Conservation (phyloP, 371 early-diverging fungal species). For the Rhizopus stolonifer region DNA sequence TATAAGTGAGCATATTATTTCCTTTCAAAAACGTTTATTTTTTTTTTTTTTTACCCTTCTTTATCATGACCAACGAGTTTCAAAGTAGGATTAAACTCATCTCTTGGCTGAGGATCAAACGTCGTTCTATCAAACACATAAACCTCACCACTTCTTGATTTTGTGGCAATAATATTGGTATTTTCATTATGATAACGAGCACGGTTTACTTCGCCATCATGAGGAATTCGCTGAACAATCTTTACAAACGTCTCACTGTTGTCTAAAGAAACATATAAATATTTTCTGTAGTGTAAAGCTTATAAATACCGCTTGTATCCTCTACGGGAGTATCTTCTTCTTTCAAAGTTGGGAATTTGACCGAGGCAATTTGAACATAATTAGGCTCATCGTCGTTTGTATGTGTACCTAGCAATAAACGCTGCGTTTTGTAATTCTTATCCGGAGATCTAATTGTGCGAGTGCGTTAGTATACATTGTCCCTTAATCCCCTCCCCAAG, state of each 20-base stretch:
- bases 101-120: conserved; percentile 79
- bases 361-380: conserved; percentile 92
- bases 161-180: conserved; percentile 95
- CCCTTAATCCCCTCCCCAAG: neutral
- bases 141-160: conserved; percentile 93
- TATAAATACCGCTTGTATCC: conserved; percentile 66
- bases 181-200: conserved; percentile 96
- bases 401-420: conserved; percentile 94
- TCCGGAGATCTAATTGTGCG: conserved; percentile 70
- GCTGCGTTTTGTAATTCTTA: conserved; percentile 87
- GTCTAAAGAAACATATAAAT: no score
- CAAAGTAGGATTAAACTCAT: conserved; percentile 84
- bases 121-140: conserved; percentile 98
- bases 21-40: no score
- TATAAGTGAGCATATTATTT: neutral
- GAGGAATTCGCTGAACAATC: conserved; percentile 89
- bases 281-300: no score
- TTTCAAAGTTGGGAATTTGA: conserved; percentile 83
- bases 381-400: conserved; percentile 97
- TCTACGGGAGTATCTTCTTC: conserved; percentile 68
- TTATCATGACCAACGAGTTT: conserved; percentile 87
- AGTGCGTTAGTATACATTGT: neutral
- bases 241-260: conserved; percentile 85
- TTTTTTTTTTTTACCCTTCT: conserved; percentile 90
- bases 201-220: conserved; percentile 96